Evolutionary conservation across 768 basidiomycete species (phyloP).

Genomic region (Psilocybe cubensis): DNA sequence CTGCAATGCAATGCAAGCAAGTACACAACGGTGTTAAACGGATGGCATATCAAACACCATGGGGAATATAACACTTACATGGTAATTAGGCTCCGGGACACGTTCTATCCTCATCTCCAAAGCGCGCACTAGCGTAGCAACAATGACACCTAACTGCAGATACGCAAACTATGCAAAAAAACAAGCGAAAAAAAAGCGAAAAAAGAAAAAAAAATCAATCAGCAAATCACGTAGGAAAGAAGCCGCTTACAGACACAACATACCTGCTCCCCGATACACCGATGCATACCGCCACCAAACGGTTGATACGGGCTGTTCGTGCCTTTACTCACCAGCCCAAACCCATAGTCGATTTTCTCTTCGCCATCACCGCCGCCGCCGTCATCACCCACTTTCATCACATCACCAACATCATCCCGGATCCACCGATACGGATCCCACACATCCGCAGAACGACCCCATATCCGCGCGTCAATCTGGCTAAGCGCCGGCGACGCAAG

Average conservation of each 20-base stretch:
- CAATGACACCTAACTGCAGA: slow-evolving; percentile 85
- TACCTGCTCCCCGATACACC: slow-evolving; percentile 94
- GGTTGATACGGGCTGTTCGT: slow-evolving; percentile 97
- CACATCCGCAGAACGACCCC: slow-evolving; percentile 66
- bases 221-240: no score
- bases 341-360: slow-evolving; percentile 96
- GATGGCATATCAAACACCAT: not conserved
- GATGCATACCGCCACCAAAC: slow-evolving; percentile 95
- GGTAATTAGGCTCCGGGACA: slow-evolving; percentile 88
- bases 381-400: slow-evolving; percentile 77
- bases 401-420: slow-evolving; percentile 82
- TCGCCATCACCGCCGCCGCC: slow-evolving; percentile 71
- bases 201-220: slow-evolving; percentile 22
- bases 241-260: no score
- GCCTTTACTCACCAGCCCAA: slow-evolving; percentile 93
- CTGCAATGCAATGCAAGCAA: slow-evolving; percentile 53
- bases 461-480: slow-evolving; percentile 84
- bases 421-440: slow-evolving; percentile 90
- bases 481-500: slow-evolving; percentile 88
- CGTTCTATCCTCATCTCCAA: slow-evolving; percentile 74
- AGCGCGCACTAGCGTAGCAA: slow-evolving; percentile 76
- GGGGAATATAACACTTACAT: slow-evolving; percentile 56
- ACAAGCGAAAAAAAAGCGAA: not conserved
- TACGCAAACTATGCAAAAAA: slow-evolving; percentile 76
- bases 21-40: slow-evolving; percentile 2